phyloP scores from a whole-genome alignment of 305 asterid species.

The Fraxinus baroniana region DNA sequence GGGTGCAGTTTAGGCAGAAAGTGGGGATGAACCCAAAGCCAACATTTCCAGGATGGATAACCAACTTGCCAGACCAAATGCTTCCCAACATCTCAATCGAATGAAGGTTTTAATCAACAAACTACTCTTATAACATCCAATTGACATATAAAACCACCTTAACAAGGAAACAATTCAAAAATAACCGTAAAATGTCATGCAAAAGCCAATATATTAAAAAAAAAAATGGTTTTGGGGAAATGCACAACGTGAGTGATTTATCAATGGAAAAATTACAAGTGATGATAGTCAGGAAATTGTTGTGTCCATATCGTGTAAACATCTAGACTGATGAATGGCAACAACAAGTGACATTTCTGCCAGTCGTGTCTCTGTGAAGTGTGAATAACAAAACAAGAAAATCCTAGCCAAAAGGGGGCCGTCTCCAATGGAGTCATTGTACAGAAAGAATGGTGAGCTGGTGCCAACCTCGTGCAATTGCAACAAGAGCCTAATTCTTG shows the following conservation, averaged over 20 bases:
- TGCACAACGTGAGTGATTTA: not conserved
- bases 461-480: not conserved
- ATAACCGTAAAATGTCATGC: not conserved
- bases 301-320: not conserved
- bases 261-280: not conserved
- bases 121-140: not conserved
- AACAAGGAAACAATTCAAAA: not conserved
- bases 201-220: not conserved
- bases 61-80: not conserved
- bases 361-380: not conserved
- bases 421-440: not conserved
- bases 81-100: not conserved
- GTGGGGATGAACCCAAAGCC: not conserved
- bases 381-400: not conserved
- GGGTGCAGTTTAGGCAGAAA: not conserved
- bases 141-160: not conserved
- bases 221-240: not conserved
- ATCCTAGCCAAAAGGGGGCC: not conserved
- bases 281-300: not conserved
- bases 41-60: not conserved
- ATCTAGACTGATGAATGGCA: not conserved
- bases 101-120: not conserved
- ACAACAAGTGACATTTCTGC: not conserved
- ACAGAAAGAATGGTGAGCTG: not conserved
- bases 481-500: slow-evolving; percentile 18